phyloP scores from a whole-genome alignment of 2,329 filamentous ascomycete species.

The Trichoderma asperellum region DNA sequence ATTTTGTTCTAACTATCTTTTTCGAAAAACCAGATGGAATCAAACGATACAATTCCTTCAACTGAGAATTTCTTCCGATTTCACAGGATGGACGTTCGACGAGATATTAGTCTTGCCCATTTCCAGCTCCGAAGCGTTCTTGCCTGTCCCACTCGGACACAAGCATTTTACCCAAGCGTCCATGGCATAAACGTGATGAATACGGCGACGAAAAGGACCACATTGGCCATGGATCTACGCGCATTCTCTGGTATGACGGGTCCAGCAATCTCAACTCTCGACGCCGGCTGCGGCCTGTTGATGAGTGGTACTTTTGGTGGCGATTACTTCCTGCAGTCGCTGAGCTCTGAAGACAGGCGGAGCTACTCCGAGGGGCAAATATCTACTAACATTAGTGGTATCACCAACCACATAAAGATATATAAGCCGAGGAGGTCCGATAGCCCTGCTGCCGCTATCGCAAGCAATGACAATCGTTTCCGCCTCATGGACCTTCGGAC shows the following conservation, averaged over 20 bases:
- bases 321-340: slow-evolving; percentile 55
- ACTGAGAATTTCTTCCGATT: slow-evolving; percentile 61
- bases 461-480: slow-evolving; percentile 65
- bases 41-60: slow-evolving; percentile 40
- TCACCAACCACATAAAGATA: slow-evolving; percentile 68
- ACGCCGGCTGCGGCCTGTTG: slow-evolving; percentile 58
- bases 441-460: slow-evolving; percentile 60
- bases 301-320: slow-evolving; percentile 63
- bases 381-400: slow-evolving; percentile 55
- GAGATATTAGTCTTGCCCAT: slow-evolving; percentile 61
- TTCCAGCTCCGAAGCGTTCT: slow-evolving; percentile 69
- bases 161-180: slow-evolving; percentile 60
- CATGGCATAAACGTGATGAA: slow-evolving; percentile 58
- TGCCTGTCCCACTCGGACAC: slow-evolving; percentile 58
- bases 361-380: slow-evolving; percentile 51
- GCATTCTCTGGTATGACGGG: slow-evolving; percentile 44
- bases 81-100: slow-evolving; percentile 58
- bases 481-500: slow-evolving; percentile 62
- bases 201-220: slow-evolving; percentile 52
- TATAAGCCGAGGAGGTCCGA: slow-evolving; percentile 57
- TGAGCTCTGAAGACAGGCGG: slow-evolving; percentile 47
- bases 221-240: slow-evolving; percentile 50
- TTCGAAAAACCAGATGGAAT: not conserved
- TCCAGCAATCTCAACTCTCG: slow-evolving; percentile 53
- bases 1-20: not conserved